Conservation (phyloP, 805 yeast species). For the Candida morakotiae region DNA sequence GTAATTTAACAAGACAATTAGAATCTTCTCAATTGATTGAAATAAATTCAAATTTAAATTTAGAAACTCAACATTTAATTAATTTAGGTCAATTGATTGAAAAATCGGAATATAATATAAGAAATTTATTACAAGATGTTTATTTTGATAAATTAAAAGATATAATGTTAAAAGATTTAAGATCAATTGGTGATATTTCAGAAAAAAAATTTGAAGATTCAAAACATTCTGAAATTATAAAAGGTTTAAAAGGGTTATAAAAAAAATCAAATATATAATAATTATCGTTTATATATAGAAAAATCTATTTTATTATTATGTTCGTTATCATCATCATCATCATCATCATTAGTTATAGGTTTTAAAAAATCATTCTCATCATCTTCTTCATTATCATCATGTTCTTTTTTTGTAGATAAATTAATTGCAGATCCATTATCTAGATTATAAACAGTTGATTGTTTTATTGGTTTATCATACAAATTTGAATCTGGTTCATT, state of each 20-base stretch:
- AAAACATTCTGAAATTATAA: slow-evolving; percentile 33
- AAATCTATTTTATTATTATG: slow-evolving; percentile 22
- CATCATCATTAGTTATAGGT: slow-evolving; percentile 6
- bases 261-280: neutral
- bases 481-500: slow-evolving; percentile 13
- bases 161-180: slow-evolving; percentile 51
- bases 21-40: slow-evolving; percentile 48
- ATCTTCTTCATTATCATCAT: neutral
- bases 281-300: slow-evolving; percentile 17
- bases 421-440: slow-evolving; percentile 24
- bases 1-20: slow-evolving; percentile 81
- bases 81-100: slow-evolving; percentile 84
- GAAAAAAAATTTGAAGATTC: slow-evolving; percentile 26
- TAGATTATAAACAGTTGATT: slow-evolving; percentile 13
- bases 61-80: slow-evolving; percentile 68
- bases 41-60: slow-evolving; percentile 27
- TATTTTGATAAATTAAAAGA: slow-evolving; percentile 94
- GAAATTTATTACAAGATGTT: slow-evolving; percentile 87
- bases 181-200: slow-evolving; percentile 33
- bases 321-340: slow-evolving; percentile 8
- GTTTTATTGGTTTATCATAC: no score
- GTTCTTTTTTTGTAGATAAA: slow-evolving; percentile 7
- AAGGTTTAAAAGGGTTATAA: slow-evolving; percentile 34
- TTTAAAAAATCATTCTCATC: slow-evolving; percentile 1
- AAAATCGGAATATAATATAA: slow-evolving; percentile 80